Evolutionary conservation across 2,329 filamentous ascomycete species (phyloP).

Genomic region (Sclerotinia glacialis): DNA sequence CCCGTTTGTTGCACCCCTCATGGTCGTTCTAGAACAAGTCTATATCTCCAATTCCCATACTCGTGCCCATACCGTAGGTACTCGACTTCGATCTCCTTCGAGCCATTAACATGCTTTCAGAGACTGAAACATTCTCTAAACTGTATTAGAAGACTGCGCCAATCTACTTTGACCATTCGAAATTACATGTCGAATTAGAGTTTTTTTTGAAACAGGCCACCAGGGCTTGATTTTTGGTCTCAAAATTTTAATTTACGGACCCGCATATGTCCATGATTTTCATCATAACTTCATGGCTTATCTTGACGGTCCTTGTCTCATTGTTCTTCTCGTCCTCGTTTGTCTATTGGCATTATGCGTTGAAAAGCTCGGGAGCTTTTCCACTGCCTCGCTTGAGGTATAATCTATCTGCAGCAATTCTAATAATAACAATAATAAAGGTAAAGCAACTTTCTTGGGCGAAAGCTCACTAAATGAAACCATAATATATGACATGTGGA

Average conservation of each 20-base stretch:
- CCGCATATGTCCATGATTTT: background rate
- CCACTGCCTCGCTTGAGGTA: background rate
- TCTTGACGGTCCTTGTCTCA: background rate
- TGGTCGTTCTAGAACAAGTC: constrained; percentile 13
- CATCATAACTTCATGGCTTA: background rate
- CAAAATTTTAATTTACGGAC: background rate
- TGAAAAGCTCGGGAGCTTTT: background rate
- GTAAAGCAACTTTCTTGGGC: background rate
- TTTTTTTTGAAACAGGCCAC: background rate
- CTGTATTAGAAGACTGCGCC: background rate
- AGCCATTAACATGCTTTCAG: background rate
- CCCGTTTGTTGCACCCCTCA: constrained; percentile 11
- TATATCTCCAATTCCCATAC: background rate
- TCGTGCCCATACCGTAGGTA: too few relatives aligned
- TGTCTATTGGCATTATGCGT: background rate
- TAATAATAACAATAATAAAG: constrained; percentile 1
- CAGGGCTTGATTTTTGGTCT: background rate
- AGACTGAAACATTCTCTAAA: background rate
- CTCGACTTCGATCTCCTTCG: background rate
- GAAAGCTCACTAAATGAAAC: background rate
- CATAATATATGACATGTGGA: constrained; percentile 1
- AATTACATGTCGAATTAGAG: constrained; percentile 1
- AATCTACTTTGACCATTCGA: background rate
- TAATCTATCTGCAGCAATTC: constrained; percentile 3
- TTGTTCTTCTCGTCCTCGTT: background rate